These are phyloP conservation scores for Platanthera guangdongensis DNA, from an alignment of 106 monocot species.

Conservation along the genomic window DNA sequence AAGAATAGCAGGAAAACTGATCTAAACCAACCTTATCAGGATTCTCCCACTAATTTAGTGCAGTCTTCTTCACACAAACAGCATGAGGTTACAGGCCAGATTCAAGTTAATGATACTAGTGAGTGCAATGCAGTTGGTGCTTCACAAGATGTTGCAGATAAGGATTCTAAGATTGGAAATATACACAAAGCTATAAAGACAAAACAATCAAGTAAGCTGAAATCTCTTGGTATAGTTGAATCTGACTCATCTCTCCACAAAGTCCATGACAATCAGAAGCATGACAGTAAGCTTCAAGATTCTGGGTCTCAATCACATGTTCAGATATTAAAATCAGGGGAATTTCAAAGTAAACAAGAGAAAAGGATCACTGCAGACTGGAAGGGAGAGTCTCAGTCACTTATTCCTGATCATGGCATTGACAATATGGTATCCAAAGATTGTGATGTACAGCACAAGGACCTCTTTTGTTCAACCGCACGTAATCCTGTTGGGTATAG, in stretches of 20 bases:
- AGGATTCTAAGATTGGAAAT: constrained; percentile 5
- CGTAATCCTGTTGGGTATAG: not conserved
- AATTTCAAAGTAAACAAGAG: not conserved
- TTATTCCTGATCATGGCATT: not conserved
- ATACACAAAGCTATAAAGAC: not conserved
- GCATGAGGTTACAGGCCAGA: not conserved
- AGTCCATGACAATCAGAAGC: not conserved
- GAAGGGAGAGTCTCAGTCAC: not conserved
- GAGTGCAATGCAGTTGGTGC: not conserved
- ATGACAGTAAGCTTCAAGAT: constrained; percentile 1
- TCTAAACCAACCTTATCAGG: not conserved
- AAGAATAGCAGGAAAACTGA: not conserved
- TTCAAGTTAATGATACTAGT: not conserved
- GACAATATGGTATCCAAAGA: constrained; percentile 5
- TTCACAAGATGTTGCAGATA: not conserved
- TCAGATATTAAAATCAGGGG: not conserved
- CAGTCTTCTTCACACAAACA: not conserved
- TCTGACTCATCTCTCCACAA: not conserved
- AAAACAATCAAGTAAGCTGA: constrained; percentile 6
- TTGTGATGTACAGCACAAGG: not conserved
- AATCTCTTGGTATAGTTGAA: not conserved
- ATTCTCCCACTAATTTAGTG: not conserved
- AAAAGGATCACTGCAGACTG: not conserved
- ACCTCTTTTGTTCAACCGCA: not conserved
- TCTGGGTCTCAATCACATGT: not conserved